Conservation (phyloP, 306 rosid species). For the Herpetospermum pedunculosum region DNA sequence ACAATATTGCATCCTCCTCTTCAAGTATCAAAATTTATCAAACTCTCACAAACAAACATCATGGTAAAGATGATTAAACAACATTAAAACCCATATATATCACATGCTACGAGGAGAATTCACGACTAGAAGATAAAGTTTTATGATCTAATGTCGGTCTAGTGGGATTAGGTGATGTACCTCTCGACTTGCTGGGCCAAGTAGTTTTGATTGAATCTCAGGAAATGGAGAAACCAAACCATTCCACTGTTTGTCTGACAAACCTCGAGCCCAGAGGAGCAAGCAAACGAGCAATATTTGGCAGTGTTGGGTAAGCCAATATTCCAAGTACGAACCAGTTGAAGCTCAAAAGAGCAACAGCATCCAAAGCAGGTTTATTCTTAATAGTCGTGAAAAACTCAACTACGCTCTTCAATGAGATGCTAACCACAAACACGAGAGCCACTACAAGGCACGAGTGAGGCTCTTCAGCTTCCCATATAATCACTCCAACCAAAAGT, state of each 20-base stretch:
- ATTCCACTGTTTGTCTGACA: constrained; percentile 10
- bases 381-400: constrained; percentile 48
- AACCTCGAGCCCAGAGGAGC: constrained; percentile 25
- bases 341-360: constrained; percentile 65
- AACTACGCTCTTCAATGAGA: constrained; percentile 67
- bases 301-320: constrained; percentile 60
- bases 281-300: constrained; percentile 29
- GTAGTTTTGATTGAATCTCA: constrained; percentile 14
- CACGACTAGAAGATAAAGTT: background rate
- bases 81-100: background rate
- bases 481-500: constrained; percentile 46
- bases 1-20: background rate
- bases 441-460: constrained; percentile 80
- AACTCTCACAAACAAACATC: background rate
- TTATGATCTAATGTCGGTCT: background rate
- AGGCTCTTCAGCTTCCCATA: constrained; percentile 66
- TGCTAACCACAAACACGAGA: constrained; percentile 61
- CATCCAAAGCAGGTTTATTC: constrained; percentile 64
- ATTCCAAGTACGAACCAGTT: constrained; percentile 86
- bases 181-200: background rate
- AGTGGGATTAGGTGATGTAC: background rate
- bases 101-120: background rate
- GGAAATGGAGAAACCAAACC: constrained; percentile 18
- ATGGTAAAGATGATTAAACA: background rate
- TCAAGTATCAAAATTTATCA: background rate